Percentiles rank a stretch among this genome's conserved stretches.
Conservation (phyloP, 164 flowering plant genomes). For the Magnolia sinica region DNA sequence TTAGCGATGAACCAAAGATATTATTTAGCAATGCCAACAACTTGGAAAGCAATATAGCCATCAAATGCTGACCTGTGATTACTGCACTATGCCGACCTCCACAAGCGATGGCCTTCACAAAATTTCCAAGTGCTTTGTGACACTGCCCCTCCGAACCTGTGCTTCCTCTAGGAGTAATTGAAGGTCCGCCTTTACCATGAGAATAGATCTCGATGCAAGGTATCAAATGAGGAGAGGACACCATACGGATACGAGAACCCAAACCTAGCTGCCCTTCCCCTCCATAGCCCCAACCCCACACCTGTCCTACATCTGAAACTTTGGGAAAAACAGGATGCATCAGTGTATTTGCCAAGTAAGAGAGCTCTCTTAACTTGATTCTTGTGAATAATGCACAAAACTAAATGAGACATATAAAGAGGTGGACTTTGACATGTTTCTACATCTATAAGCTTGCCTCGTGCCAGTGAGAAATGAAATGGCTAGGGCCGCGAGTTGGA, state of each 20-base stretch:
- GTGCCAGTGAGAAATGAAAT: too few species aligned
- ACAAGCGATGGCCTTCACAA: conserved; percentile 83
- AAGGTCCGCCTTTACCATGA: conserved; percentile 46
- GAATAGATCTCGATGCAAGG: conserved; percentile 67
- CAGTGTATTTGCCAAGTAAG: conserved; percentile 15
- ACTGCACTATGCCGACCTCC: conserved; percentile 96
- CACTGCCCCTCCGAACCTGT: conserved; percentile 47
- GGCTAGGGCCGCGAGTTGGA: too few species aligned
- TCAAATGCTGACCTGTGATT: conserved; percentile 62
- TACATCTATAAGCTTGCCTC: too few species aligned
- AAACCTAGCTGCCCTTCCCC: conserved; percentile 98
- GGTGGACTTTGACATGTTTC: too few species aligned
- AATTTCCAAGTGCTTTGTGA: conserved; percentile 70
- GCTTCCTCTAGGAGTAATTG: conserved; percentile 44
- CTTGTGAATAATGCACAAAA: too few species aligned
- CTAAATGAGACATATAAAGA: too few species aligned
- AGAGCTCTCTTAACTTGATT: neutral
- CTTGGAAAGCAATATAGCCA: neutral
- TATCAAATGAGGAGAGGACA: conserved; percentile 88
- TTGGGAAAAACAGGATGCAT: conserved; percentile 29
- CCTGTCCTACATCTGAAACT: conserved; percentile 92
- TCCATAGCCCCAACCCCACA: conserved; percentile 99
- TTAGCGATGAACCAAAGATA: too few species aligned
- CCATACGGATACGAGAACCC: conserved; percentile 90
- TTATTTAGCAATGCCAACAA: neutral